Evolutionary conservation across 768 basidiomycete genomes (phyloP).

Genomic region (Russula sp.): DNA sequence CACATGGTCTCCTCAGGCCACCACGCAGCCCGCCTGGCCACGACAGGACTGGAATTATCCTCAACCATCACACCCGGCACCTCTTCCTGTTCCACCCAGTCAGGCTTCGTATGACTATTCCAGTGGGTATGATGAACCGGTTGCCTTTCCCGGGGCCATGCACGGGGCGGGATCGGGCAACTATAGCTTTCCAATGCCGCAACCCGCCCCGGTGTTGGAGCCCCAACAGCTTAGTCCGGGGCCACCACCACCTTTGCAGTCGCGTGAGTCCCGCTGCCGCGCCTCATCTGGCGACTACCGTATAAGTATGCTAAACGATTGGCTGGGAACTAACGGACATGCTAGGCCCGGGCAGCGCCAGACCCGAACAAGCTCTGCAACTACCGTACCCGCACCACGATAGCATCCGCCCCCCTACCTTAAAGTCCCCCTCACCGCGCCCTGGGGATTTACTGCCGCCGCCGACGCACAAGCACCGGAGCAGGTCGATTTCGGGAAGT

Average conservation of each 20-base stretch:
- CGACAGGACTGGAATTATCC: slow-evolving; percentile 1
- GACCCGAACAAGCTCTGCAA: not conserved
- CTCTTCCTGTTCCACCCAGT: not conserved
- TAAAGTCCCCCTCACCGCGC: not conserved
- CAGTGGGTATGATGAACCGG: not conserved
- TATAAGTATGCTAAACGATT: not conserved
- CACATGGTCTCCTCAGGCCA: not conserved
- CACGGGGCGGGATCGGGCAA: not conserved
- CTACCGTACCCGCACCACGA: not conserved
- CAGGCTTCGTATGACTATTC: not conserved
- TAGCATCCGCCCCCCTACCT: not conserved
- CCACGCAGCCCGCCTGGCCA: not conserved
- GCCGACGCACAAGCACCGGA: not conserved
- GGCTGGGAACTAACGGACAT: not conserved
- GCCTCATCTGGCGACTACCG: not conserved
- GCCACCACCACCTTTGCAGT: slow-evolving; percentile 2
- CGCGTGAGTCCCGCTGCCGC: slow-evolving; percentile 8
- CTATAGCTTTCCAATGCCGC: not conserved
- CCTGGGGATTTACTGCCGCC: not conserved
- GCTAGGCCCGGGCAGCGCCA: not conserved
- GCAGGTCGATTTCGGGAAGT: not conserved
- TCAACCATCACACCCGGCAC: not conserved
- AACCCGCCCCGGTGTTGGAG: not conserved
- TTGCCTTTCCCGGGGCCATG: not conserved
- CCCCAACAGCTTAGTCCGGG: slow-evolving; percentile 5